Conservation (phyloP, 176 grass and related monocot genomes). For the Alloteropsis semialata region DNA sequence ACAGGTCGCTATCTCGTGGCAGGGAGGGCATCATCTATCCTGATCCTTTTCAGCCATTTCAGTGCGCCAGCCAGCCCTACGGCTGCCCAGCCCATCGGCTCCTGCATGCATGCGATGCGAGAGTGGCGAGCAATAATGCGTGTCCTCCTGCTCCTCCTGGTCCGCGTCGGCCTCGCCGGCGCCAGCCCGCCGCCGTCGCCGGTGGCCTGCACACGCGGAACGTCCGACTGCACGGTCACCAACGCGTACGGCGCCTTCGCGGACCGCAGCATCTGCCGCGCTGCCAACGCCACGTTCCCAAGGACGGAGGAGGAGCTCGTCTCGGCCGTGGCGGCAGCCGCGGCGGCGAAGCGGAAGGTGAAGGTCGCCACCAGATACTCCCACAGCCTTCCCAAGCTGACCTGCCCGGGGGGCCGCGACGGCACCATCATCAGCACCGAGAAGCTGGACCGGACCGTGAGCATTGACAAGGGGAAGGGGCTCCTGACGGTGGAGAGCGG, state of each 20-base stretch:
- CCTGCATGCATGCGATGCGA: too few species aligned
- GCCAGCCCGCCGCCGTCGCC: too few species aligned
- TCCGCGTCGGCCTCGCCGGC: too few species aligned
- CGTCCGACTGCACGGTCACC: neutral
- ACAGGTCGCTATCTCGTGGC: too few species aligned
- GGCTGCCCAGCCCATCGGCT: too few species aligned
- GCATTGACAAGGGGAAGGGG: neutral
- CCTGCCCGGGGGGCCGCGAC: neutral
- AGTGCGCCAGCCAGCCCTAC: too few species aligned
- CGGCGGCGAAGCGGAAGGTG: neutral
- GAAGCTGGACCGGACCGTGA: neutral
- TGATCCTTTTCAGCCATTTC: too few species aligned
- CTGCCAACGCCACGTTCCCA: neutral
- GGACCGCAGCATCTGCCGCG: neutral
- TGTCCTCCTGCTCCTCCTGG: too few species aligned
- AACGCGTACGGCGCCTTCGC: neutral
- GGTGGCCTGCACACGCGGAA: too few species aligned
- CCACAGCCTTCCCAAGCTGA: neutral
- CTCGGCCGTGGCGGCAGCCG: neutral
- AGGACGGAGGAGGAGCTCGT: neutral
- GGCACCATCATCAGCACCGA: neutral
- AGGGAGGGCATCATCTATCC: too few species aligned
- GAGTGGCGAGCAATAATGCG: too few species aligned
- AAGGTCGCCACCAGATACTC: neutral
- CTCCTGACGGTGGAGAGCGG: neutral